A percentile compares a stretch with the other conserved stretches of the same genome.
phyloP scores from a whole-genome alignment of 768 basidiomycete genomes.

The Boletus pseudo-olivaceus region DNA sequence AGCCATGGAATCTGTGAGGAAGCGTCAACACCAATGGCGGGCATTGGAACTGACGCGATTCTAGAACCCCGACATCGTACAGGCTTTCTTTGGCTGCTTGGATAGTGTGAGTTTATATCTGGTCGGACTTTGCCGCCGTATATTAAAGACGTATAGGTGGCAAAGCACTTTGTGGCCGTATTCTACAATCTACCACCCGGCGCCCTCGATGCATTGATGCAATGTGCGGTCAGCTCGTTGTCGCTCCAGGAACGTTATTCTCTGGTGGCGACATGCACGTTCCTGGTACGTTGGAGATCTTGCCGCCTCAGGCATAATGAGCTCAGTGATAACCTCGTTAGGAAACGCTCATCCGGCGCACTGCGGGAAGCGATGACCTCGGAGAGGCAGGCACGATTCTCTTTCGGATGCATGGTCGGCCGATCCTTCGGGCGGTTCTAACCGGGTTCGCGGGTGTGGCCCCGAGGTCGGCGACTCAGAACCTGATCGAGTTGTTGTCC shows the following conservation, averaged over 20 bases:
- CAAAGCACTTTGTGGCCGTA: constrained; percentile 55
- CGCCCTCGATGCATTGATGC: constrained; percentile 63
- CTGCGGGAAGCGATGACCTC: constrained; percentile 60
- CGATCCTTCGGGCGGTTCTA: constrained; percentile 70
- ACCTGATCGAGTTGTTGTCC: constrained; percentile 79
- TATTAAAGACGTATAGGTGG: constrained; percentile 31
- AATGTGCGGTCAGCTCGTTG: constrained; percentile 63
- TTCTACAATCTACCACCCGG: constrained; percentile 65
- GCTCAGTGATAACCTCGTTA: constrained; percentile 24
- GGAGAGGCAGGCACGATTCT: constrained; percentile 51
- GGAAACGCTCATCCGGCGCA: constrained; percentile 63
- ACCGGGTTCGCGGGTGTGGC: constrained; percentile 81
- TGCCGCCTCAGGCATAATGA: background rate
- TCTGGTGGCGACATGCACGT: constrained; percentile 75
- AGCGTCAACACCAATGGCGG: background rate
- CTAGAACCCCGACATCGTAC: constrained; percentile 90
- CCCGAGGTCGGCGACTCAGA: constrained; percentile 77
- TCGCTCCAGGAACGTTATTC: constrained; percentile 82
- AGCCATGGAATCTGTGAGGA: constrained; percentile 66
- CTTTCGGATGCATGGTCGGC: constrained; percentile 52
- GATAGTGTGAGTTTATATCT: constrained; percentile 52
- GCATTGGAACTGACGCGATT: constrained; percentile 6
- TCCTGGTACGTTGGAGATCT: constrained; percentile 55
- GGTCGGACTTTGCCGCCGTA: background rate
- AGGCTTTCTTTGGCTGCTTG: constrained; percentile 82